Base-by-base conservation (phyloP, 495 filamentous ascomycete species). In the Daldinia decipiens region DNA sequence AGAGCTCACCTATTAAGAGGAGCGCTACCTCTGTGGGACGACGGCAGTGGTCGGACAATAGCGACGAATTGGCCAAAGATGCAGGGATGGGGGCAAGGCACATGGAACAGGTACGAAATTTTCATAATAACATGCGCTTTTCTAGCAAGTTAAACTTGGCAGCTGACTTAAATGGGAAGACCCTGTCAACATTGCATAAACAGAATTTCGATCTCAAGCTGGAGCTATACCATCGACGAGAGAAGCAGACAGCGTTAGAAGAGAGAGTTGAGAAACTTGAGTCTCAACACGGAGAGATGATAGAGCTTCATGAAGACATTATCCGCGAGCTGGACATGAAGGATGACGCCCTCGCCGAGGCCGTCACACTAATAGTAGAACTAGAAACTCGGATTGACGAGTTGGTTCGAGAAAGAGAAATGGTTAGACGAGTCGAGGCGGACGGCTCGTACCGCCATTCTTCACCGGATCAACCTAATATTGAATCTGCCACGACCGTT, bases 121-220 rank as follows among this genome's bases (percentile, higher is more conserved):
- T 32, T 43, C 62, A 62, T 17, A 13, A 47, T 61, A 8, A 53
- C n/a, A 47, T 54, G 50, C 59, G n/a, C 36, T 63, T 31, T 29
- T 40, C 39, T 12, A 29, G 19, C 65, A 53, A 53, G 32, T 47
- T 58, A 8, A 32, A 21, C 19, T 43, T 39, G 26, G 15, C 54
- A 50, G 60, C 74, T 70, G 58, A 63, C 55, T 39, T 55, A 9
- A 29, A 59, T 31, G 24, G 5, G 21, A 39, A 80, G 73, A 82
- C 80, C 43, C 59, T 84, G 39, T 85, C 80, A 19, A 92, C 87
- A 53, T 80, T 97, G 51, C 89, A 90, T 74, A 96, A 96, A 73
- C 87, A 95, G 74, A 95, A 97, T 72, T 98, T 97, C 74, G 92
- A 94, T 74, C 82, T 98, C 62, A 97, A 97, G 78, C 82, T 97